phyloP scores from a whole-genome alignment of 208 protist species.

The Tetramitus jugosus region DNA sequence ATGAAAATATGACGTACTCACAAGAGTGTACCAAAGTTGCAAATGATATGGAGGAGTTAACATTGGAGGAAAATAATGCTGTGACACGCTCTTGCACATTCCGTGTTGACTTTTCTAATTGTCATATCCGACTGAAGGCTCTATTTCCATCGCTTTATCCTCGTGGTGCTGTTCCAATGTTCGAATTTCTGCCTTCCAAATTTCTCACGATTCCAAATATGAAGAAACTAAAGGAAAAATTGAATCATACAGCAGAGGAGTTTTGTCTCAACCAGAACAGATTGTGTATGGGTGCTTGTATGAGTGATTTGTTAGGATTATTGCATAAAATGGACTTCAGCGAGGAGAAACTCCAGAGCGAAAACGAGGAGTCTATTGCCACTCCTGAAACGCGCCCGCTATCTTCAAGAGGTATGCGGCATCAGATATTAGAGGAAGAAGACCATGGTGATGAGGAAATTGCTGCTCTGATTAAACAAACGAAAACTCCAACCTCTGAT shows the following conservation, averaged over 20 bases:
- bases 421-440: too few relatives aligned
- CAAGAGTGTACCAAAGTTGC: not conserved
- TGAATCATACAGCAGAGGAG: not conserved
- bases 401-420: too few relatives aligned
- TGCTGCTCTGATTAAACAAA: too few relatives aligned
- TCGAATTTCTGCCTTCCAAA: not conserved
- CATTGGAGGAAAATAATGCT: not conserved
- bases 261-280: not conserved
- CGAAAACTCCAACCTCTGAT: too few relatives aligned
- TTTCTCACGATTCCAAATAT: not conserved
- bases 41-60: not conserved
- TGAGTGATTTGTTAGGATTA: not conserved
- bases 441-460: too few relatives aligned
- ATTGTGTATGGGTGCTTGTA: not conserved
- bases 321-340: not conserved
- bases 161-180: not conserved
- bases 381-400: too few relatives aligned
- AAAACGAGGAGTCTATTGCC: too few relatives aligned
- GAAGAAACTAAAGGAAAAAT: not conserved
- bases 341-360: too few relatives aligned
- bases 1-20: not conserved
- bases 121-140: not conserved
- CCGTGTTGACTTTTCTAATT: not conserved
- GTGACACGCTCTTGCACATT: not conserved
- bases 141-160: not conserved